Evolutionary conservation across 495 filamentous ascomycete genomes (phyloP), one percentile per base, ranked within the genome.

Genomic region (Penicillium riverlandense): DNA sequence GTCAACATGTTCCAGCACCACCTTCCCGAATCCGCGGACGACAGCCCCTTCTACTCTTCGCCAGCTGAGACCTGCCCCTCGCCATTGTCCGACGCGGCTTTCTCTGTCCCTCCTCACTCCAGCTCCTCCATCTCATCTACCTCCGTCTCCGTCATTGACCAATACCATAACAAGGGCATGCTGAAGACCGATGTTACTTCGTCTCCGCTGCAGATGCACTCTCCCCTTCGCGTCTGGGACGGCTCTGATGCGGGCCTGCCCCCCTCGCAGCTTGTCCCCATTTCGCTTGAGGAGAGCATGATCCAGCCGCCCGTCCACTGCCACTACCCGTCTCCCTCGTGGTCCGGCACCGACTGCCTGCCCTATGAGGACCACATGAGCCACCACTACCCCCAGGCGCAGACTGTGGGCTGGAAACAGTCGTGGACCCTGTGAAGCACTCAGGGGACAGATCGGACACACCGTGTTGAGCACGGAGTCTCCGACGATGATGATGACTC

Each of bases 11-110:
- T 63, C 38, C 63, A 61, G 11, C 54, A 52, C 40, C 67, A 63
- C 7, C 54, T 71, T 27, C 64, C 61, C 33, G 66, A 72, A 34
- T 54, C 64, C 2, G 50, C 56, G 1, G 67, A 70, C 36, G 69
- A 71, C 42, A 59, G 56, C 35, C 61, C 62, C 10, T 71, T 69
- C 51, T 72, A 71, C 47, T 66, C 67, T 28, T 60, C 57, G 1
- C 64, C 64, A 22, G 64, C 69, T 30, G 69, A 72, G 47, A 61
- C 67, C 37, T 72, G 69, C 50, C 57, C 67, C 6, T 71, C 69
- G 16, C 69, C 69, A 38, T 54, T 61, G 2, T 72, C 69, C 0
- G 67, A 71, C 35, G 57, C 59, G 14, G 54, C 65, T 30, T 61
- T 58, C 14, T 66, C 65, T 29, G 43, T 70, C 33, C 62, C 65